Conservation (phyloP, 1,284 basidiomycete species). For the Malassezia vespertilionis region DNA sequence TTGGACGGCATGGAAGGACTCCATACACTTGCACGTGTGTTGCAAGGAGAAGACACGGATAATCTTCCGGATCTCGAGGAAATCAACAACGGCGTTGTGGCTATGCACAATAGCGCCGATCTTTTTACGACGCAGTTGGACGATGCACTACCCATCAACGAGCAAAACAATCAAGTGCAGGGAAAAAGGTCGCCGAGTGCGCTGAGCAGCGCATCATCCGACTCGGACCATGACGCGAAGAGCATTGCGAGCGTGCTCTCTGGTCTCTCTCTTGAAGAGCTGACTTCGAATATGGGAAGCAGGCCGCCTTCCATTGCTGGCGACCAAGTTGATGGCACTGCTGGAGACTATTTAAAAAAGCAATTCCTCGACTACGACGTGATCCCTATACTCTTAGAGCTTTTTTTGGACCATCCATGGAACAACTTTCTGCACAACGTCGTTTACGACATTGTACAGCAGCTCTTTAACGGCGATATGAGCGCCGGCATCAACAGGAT, state of each 20-base stretch:
- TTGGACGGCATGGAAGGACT: conserved; percentile 45
- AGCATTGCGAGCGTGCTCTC: conserved; percentile 34
- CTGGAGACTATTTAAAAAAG: conserved; percentile 39
- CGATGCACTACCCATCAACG: background rate
- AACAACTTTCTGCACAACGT: conserved; percentile 97
- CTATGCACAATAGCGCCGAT: too few species aligned
- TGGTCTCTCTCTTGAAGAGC: conserved; percentile 34
- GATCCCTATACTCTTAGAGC: conserved; percentile 34
- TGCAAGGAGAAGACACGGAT: conserved; percentile 31
- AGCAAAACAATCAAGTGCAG: background rate
- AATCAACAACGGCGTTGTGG: too few species aligned
- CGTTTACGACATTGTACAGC: conserved; percentile 91
- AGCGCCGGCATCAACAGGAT: conserved; percentile 36
- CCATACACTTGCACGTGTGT: conserved; percentile 36
- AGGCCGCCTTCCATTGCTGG: conserved; percentile 19
- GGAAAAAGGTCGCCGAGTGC: background rate
- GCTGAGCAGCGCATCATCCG: background rate
- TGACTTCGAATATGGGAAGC: conserved; percentile 26
- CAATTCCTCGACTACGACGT: conserved; percentile 41
- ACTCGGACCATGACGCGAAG: conserved; percentile 18
- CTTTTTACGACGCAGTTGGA: too few species aligned
- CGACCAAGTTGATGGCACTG: conserved; percentile 18
- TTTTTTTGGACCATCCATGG: conserved; percentile 93
- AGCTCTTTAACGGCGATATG: conserved; percentile 80
- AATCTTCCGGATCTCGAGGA: background rate